Conservation (phyloP, 2,329 filamentous ascomycete species). For the Penicillium sp. region DNA sequence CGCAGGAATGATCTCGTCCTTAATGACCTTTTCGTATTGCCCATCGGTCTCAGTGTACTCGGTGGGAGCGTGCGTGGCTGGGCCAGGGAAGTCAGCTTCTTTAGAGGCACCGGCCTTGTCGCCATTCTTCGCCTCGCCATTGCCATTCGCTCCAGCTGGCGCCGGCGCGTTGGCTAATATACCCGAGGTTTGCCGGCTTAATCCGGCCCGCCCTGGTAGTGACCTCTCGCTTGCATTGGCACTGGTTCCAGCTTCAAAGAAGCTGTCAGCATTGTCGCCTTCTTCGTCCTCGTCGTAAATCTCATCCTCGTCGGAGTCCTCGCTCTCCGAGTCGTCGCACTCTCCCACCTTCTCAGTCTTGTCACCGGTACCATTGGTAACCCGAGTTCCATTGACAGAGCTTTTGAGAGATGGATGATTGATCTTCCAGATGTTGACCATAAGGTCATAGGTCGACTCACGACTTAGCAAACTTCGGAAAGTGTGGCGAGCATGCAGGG, state of each 20-base stretch:
- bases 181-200: conserved; percentile 75
- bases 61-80: conserved; percentile 79
- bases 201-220: conserved; percentile 54
- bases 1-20: conserved; percentile 83
- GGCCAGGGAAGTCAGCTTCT: conserved; percentile 77
- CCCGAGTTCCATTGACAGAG: conserved; percentile 83
- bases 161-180: conserved; percentile 42
- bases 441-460: conserved; percentile 94
- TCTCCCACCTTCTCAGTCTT: conserved; percentile 81
- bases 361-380: conserved; percentile 82
- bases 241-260: conserved; percentile 62
- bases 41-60: conserved; percentile 79
- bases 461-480: conserved; percentile 95
- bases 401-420: conserved; percentile 91
- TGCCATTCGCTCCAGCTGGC: conserved; percentile 44
- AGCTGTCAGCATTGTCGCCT: conserved; percentile 64
- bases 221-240: conserved; percentile 60
- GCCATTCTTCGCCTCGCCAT: conserved; percentile 50
- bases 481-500: conserved; percentile 90
- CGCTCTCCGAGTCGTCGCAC: conserved; percentile 75
- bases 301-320: conserved; percentile 76
- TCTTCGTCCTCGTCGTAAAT: conserved; percentile 60
- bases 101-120: conserved; percentile 55
- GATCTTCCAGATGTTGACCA: conserved; percentile 98
- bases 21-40: conserved; percentile 85